Conservation (phyloP, 352 stramenopile genomes). For the Pythium periplocum region DNA sequence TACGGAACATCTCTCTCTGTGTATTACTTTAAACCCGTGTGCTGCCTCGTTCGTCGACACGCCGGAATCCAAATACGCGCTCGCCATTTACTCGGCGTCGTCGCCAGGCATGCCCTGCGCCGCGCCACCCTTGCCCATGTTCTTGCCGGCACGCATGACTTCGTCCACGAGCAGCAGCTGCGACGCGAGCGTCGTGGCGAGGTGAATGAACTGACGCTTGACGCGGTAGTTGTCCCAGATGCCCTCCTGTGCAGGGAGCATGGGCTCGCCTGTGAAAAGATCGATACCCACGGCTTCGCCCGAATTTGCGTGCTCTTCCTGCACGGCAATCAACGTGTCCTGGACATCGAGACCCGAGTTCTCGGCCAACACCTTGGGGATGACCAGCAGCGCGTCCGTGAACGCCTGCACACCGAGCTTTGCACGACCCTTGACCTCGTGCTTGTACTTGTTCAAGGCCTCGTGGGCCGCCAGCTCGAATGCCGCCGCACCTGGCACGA, state of each 20-base stretch:
- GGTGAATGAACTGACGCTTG: constrained; percentile 98
- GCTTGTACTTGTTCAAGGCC: constrained; percentile 83
- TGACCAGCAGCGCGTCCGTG: constrained; percentile 94
- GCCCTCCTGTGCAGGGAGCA: constrained; percentile 94
- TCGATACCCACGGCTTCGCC: constrained; percentile 94
- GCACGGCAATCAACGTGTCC: constrained; percentile 95
- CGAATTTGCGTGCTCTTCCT: constrained; percentile 92
- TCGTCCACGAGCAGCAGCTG: constrained; percentile 99
- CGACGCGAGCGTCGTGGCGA: constrained; percentile 97
- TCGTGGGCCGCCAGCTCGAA: constrained; percentile 95
- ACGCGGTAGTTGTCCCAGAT: constrained; percentile 99
- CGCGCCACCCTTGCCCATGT: constrained; percentile 87
- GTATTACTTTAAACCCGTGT: constrained; percentile 1
- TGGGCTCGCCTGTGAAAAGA: constrained; percentile 94
- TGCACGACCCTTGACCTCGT: constrained; percentile 90
- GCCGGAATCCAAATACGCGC: too few relatives aligned
- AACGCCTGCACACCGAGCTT: constrained; percentile 99
- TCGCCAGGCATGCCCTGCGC: constrained; percentile 16
- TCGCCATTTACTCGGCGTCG: too few relatives aligned
- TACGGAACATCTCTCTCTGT: neutral
- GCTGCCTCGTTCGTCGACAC: too few relatives aligned
- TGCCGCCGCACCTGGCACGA: constrained; percentile 95
- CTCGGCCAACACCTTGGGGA: constrained; percentile 97
- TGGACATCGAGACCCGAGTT: constrained; percentile 89
- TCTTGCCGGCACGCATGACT: constrained; percentile 98